Evolutionary conservation across 768 basidiomycete genomes (phyloP), one percentile per base, ranked within the genome.

Genomic region (Leccinum pellstonianum): DNA sequence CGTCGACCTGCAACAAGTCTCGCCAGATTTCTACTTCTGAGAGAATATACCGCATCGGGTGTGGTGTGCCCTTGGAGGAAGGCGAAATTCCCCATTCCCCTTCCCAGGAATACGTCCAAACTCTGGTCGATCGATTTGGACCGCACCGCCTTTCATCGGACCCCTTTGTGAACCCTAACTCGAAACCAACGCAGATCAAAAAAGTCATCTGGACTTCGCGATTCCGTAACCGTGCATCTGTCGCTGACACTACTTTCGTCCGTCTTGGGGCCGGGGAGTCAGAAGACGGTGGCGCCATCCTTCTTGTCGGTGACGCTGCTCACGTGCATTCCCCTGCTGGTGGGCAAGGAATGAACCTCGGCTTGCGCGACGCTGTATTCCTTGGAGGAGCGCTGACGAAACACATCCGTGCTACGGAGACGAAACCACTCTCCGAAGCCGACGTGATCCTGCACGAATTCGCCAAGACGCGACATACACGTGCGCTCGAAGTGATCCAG

Each of bases 281-380:
- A 5, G 50, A 8, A 12, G 57, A 57, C 23, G 72, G 70, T 2
- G 67, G 62, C 0, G 60, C 49, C 6, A 47, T 72, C 56, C 15
- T 73, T 43, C 63, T 82, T 38, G 46, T 79, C 7, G 80, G 80
- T 5, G 80, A 82, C 62, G 81, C 83, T 4, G 83, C 83, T 33
- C 75, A 80, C n/a, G 78, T 83, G 50, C 83, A 83, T 58, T 80
- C 83, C 0, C 83, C 83, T 23, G 73, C 77, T 6, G 83, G 83
- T 1, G 83, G 83, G 1, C 82, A 83, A 56, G 83, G 83, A 11
- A 81, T 85, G 82, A 83, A 83, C 61, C 76, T 84, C n/a, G 81
- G 83, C 5, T 69, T 85, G n/a, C 76, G 82, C 15, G 83, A 85
- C 60, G 82, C 79, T 7, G 67, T 83, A 21, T 0, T 1, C 19